Evolutionary conservation across 2,329 filamentous ascomycete species (phyloP).

Genomic region (Penicillium sp.): DNA sequence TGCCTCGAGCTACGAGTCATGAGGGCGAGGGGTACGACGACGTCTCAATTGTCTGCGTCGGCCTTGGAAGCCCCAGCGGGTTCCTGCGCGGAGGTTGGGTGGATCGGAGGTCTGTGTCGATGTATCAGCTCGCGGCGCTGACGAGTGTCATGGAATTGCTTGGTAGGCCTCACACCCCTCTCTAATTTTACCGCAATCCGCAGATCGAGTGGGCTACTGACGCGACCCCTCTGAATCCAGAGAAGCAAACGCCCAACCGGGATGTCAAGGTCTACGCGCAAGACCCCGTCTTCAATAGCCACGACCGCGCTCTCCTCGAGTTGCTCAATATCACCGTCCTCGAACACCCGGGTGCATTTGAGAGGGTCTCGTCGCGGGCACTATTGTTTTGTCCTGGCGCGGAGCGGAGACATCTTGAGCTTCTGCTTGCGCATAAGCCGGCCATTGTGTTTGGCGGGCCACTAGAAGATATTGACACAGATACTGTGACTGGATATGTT

Average conservation of each 20-base stretch:
- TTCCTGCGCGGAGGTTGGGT: conserved; percentile 49
- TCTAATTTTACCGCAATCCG: background rate
- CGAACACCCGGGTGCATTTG: conserved; percentile 58
- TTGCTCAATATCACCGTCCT: conserved; percentile 44
- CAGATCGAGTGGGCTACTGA: conserved; percentile 3
- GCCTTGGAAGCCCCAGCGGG: conserved; percentile 48
- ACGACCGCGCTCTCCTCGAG: conserved; percentile 45
- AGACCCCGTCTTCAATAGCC: conserved; percentile 57
- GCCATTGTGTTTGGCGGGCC: conserved; percentile 63
- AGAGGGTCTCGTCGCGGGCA: conserved; percentile 53
- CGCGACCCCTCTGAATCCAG: background rate
- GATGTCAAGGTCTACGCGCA: conserved; percentile 52
- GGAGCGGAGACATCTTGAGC: conserved; percentile 56
- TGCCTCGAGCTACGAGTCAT: background rate
- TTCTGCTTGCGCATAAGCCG: conserved; percentile 56
- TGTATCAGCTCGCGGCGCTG: conserved; percentile 48
- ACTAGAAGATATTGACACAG: conserved; percentile 38
- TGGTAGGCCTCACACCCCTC: conserved; percentile 25
- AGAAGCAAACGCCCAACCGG: conserved; percentile 25
- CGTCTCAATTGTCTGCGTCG: conserved; percentile 42
- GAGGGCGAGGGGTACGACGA: conserved; percentile 22
- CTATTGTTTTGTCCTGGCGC: conserved; percentile 68
- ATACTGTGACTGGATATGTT: conserved; percentile 29
- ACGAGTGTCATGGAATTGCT: conserved; percentile 34
- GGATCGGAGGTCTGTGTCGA: conserved; percentile 45